Evolutionary conservation across 192 early-diverging fungal species (phyloP).

Genomic region (Linderina pennispora): DNA sequence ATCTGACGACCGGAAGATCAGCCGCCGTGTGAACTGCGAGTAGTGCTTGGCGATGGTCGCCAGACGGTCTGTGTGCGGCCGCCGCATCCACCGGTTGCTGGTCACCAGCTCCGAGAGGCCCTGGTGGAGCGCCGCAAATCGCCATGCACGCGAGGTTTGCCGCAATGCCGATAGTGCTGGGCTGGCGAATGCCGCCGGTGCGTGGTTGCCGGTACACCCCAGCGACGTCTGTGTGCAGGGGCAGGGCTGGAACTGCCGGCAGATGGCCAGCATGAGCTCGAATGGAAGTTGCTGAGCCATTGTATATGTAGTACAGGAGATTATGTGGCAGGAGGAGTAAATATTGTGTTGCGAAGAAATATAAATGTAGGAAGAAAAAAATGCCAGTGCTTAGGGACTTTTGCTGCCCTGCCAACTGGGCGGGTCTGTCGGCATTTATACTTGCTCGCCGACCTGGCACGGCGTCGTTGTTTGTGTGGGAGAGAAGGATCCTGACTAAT

Average conservation of each 20-base stretch:
- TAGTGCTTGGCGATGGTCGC: conserved; percentile 5
- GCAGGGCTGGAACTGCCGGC: conserved; percentile 19
- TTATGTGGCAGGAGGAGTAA: too few relatives aligned
- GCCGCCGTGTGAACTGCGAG: conserved; percentile 14
- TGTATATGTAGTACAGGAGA: too few relatives aligned
- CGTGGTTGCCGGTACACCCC: conserved; percentile 27
- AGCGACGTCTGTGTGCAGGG: conserved; percentile 12
- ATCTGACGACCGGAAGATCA: conserved; percentile 37
- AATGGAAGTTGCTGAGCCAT: conserved; percentile 13
- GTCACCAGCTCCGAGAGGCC: conserved; percentile 25
- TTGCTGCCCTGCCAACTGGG: too few relatives aligned
- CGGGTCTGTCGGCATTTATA: too few relatives aligned
- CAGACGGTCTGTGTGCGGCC: conserved; percentile 10
- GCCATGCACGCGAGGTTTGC: conserved; percentile 32
- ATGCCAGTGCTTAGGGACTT: too few relatives aligned
- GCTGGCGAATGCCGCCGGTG: conserved; percentile 25
- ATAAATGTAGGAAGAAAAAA: too few relatives aligned
- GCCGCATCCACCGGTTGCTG: conserved; percentile 41
- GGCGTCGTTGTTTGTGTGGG: too few relatives aligned
- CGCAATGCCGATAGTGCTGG: conserved; percentile 18
- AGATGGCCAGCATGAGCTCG: conserved; percentile 28
- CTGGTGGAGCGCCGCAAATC: conserved; percentile 21
- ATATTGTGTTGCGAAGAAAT: too few relatives aligned
- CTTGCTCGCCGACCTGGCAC: too few relatives aligned
- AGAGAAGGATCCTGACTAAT: too few relatives aligned